Percentiles rank a stretch among this genome's conserved stretches.
Conservation (phyloP, 2,329 filamentous ascomycete species). For the Harringtonia lauricola region DNA sequence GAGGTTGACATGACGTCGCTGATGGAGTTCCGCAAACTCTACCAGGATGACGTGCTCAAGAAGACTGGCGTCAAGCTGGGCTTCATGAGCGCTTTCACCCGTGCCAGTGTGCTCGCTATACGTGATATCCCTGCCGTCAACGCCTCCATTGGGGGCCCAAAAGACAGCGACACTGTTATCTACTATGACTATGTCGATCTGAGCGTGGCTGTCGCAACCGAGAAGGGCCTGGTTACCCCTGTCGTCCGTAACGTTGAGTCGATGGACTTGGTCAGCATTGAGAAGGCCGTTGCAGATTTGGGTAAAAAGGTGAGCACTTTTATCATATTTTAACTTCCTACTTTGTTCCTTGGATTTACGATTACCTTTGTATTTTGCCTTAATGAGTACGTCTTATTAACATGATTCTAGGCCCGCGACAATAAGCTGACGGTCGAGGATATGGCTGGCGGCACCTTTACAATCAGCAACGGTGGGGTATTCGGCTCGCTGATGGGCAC, state of each 20-base stretch:
- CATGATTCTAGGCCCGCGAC: conserved; percentile 65
- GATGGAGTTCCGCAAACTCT: conserved; percentile 93
- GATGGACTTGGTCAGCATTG: conserved; percentile 80
- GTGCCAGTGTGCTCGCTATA: conserved; percentile 84
- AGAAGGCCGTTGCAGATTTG: conserved; percentile 84
- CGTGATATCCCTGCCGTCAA: conserved; percentile 91
- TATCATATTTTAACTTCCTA: no score
- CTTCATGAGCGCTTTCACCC: conserved; percentile 98
- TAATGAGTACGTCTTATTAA: no score
- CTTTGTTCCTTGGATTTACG: no score
- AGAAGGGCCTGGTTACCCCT: conserved; percentile 94
- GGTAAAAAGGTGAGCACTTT: conserved; percentile 75
- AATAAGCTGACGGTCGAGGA: conserved; percentile 97
- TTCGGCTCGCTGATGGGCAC: conserved; percentile 97
- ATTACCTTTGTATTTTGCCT: no score
- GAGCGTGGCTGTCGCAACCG: conserved; percentile 91
- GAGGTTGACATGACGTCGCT: conserved; percentile 98
- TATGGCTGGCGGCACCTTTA: conserved; percentile 97
- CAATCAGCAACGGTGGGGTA: conserved; percentile 93
- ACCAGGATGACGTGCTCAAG: conserved; percentile 94
- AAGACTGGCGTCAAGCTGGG: conserved; percentile 95
- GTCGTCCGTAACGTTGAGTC: conserved; percentile 89
- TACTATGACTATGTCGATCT: conserved; percentile 98
- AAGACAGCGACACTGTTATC: conserved; percentile 92
- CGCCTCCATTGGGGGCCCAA: conserved; percentile 90